phyloP scores from a whole-genome alignment of 306 rosid genomes.

The Cucurbita pepo region DNA sequence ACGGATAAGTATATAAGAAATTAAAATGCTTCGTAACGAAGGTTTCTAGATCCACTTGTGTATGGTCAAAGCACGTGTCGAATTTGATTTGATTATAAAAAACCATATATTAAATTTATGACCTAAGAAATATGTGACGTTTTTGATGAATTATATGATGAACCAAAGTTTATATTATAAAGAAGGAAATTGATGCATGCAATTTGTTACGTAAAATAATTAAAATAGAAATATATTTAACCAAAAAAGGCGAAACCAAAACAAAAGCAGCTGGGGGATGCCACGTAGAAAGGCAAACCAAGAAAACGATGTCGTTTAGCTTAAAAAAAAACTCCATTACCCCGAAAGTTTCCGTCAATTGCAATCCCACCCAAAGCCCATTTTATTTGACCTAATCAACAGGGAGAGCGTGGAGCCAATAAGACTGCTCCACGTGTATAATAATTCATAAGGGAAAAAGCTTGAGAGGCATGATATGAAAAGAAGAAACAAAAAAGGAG shows the following conservation, averaged over 20 bases:
- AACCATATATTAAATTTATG: background rate
- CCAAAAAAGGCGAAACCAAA: background rate
- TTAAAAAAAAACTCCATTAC: background rate
- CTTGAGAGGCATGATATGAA: background rate
- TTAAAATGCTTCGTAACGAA: too few species aligned
- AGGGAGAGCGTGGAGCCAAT: slow-evolving; percentile 2
- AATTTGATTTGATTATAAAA: background rate
- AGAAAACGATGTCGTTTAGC: background rate
- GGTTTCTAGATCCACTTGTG: background rate
- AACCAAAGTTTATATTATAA: background rate
- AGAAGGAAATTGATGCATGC: background rate
- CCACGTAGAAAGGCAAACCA: background rate
- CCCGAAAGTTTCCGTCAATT: background rate
- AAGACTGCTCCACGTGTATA: slow-evolving; percentile 1
- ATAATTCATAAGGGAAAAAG: background rate
- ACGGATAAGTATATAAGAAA: too few species aligned
- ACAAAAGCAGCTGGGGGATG: background rate
- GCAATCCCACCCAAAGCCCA: slow-evolving; percentile 18
- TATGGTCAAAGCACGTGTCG: background rate
- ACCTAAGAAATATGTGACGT: background rate
- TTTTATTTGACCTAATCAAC: slow-evolving; percentile 19
- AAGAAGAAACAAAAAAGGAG: background rate
- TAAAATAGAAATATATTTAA: background rate
- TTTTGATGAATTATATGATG: background rate
- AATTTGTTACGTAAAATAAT: background rate